phyloP scores from a whole-genome alignment of 768 basidiomycete species.

The Lentinula sp. region DNA sequence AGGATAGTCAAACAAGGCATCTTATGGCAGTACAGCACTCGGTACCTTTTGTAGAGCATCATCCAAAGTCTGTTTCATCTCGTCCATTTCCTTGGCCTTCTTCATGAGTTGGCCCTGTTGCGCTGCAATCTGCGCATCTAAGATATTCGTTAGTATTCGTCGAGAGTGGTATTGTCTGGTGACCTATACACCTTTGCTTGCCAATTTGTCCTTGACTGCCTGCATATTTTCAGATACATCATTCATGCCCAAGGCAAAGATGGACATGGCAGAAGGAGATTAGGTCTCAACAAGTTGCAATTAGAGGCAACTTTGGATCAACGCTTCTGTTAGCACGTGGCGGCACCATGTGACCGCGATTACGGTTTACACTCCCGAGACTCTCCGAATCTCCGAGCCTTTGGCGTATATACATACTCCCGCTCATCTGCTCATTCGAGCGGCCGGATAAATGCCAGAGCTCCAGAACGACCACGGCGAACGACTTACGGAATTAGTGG shows the following conservation, averaged over 20 bases:
- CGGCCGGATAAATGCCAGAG: too few relatives aligned
- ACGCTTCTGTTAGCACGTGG: neutral
- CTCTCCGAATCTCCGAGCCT: too few relatives aligned
- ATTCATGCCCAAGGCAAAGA: conserved; percentile 37
- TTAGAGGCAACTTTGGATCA: neutral
- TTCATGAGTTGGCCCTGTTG: conserved; percentile 37
- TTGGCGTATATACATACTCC: too few relatives aligned
- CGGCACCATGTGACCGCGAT: neutral
- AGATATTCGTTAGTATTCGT: conserved; percentile 8
- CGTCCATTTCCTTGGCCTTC: conserved; percentile 35
- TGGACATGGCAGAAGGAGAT: conserved; percentile 30
- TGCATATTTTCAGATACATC: conserved; percentile 44
- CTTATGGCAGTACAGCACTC: conserved; percentile 2
- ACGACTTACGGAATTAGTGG: too few relatives aligned
- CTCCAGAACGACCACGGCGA: too few relatives aligned
- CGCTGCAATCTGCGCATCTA: conserved; percentile 44
- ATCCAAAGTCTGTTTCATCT: conserved; percentile 33
- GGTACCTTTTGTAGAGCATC: conserved; percentile 41
- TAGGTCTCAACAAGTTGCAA: too few relatives aligned
- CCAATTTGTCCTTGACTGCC: conserved; percentile 38
- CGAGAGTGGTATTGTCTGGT: neutral
- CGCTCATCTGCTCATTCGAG: too few relatives aligned
- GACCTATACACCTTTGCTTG: conserved; percentile 37
- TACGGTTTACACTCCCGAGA: neutral
- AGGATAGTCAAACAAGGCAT: neutral